Conservation (phyloP, 2,329 filamentous ascomycete genomes). For the Podosphaera leucotricha region DNA sequence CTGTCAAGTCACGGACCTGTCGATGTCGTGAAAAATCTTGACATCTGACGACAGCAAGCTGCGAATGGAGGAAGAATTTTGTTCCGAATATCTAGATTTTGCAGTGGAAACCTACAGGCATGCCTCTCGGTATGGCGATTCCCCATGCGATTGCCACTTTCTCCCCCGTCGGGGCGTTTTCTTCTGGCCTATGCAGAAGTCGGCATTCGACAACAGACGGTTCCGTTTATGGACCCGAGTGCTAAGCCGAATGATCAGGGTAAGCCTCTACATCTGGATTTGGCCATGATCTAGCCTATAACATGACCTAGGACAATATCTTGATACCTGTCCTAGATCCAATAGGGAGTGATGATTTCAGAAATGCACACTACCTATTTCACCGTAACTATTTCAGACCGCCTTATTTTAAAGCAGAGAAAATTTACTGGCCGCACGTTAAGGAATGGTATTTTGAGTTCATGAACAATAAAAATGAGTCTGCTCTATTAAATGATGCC, state of each 20-base stretch:
- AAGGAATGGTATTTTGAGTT: slow-evolving; percentile 1
- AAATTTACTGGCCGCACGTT: not conserved
- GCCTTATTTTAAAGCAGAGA: not conserved
- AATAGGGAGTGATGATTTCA: not conserved
- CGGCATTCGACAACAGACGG: not conserved
- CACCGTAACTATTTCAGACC: not conserved
- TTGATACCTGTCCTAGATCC: not conserved
- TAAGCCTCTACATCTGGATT: not conserved
- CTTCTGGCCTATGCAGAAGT: slow-evolving; percentile 1
- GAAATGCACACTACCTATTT: not conserved
- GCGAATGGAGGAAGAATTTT: not conserved
- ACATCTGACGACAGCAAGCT: too few relatives aligned
- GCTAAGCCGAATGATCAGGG: not conserved
- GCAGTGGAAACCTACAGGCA: not conserved
- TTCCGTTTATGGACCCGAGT: not conserved
- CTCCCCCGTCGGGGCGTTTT: not conserved
- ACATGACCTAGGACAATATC: not conserved
- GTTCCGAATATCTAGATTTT: not conserved
- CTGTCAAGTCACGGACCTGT: too few relatives aligned
- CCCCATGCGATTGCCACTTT: not conserved
- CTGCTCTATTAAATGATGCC: not conserved
- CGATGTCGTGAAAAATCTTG: too few relatives aligned
- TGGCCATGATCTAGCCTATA: not conserved
- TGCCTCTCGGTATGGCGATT: slow-evolving; percentile 1
- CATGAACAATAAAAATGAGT: not conserved